These are phyloP conservation scores for Juncus inflexus DNA, from an alignment of 176 grass and related monocot species.

Conservation along the genomic window DNA sequence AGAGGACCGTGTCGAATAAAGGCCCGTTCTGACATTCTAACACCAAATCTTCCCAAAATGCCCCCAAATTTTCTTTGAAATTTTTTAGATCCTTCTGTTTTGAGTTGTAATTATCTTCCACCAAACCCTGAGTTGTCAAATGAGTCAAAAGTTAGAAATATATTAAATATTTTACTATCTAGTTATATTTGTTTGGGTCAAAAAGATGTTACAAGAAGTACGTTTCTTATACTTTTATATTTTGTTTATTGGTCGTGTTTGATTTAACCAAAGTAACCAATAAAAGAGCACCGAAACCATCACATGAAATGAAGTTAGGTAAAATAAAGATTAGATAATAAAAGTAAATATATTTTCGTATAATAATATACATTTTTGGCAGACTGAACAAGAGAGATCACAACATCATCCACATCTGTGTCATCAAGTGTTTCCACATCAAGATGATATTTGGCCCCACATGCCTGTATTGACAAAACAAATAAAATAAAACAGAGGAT, in stretches of 20 bases:
- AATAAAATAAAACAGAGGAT: slow-evolving; percentile 7
- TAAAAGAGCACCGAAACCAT: too few relatives aligned
- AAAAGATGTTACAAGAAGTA: too few relatives aligned
- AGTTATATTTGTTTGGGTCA: too few relatives aligned
- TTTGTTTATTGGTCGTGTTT: too few relatives aligned
- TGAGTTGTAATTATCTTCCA: slow-evolving; percentile 81
- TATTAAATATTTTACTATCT: too few relatives aligned
- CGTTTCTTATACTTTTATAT: too few relatives aligned
- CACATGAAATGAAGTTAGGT: slow-evolving; percentile 11
- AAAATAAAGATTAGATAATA: slow-evolving; percentile 11
- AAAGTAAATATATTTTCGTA: slow-evolving; percentile 5
- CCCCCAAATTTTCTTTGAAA: slow-evolving; percentile 90
- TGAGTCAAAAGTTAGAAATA: neutral
- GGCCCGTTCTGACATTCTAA: slow-evolving; percentile 93
- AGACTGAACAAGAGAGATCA: slow-evolving; percentile 58
- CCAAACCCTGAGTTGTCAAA: slow-evolving; percentile 47
- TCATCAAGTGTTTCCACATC: slow-evolving; percentile 59
- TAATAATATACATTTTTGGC: slow-evolving; percentile 72
- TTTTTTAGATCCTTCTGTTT: slow-evolving; percentile 84
- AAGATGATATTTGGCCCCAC: slow-evolving; percentile 78
- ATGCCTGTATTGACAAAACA: slow-evolving; percentile 48
- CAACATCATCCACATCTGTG: slow-evolving; percentile 71
- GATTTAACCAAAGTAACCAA: too few relatives aligned
- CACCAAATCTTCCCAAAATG: slow-evolving; percentile 83
- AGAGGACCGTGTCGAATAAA: slow-evolving; percentile 70